Evolutionary conservation across 2,329 filamentous ascomycete species (phyloP), one percentile per base, ranked within the genome.

Genomic region (Fusarium penzigii): DNA sequence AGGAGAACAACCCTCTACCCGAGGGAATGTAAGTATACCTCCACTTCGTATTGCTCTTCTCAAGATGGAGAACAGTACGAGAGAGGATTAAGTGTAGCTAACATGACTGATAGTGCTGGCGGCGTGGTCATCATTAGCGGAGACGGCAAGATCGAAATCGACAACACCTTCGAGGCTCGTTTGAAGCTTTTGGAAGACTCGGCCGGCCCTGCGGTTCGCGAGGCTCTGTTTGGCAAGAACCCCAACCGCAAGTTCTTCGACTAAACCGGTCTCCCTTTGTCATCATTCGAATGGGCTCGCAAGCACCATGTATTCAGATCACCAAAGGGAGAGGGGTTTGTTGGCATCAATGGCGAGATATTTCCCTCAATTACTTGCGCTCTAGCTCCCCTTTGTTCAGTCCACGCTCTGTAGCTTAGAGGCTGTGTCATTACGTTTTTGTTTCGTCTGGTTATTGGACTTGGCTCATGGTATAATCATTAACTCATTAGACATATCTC

Each of bases 91-190:
- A 20, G 25, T n/a, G 17, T 5, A 38, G 48, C 66, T 71, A 56
- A 71, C 64, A 11, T 17, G 29, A 20, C 32, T 36, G 46, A 56
- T 63, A 97, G 94, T 67, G 82, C 92, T 54, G 94, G 94, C 55
- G 94, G 94, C 65, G 81, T 96, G 52, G 72, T 83, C 52, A 85
- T 99, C 60, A 75, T 96, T 49, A 91, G 92, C 59, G 87, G 89
- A 62, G 81, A 81, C 60, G 94, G 94, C 71, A 97, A 93, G 82
- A 97, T 99, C 71, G 92, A 96, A 67, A 93, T 99, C 74, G 92
- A 97, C 83, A 97, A 99, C 80, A 97, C 94, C 49, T 89, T 97
- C 64, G 94, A 97, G 71, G 89, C 96, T 70, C 87, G 94, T 62
- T 80, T 99, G 73, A 84, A 83, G 67, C 80, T 97, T 55, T 84